Evolutionary conservation across 164 flowering plant genomes (phyloP), one percentile per base, ranked within the genome.

Genomic region (Houttuynia cordata): DNA sequence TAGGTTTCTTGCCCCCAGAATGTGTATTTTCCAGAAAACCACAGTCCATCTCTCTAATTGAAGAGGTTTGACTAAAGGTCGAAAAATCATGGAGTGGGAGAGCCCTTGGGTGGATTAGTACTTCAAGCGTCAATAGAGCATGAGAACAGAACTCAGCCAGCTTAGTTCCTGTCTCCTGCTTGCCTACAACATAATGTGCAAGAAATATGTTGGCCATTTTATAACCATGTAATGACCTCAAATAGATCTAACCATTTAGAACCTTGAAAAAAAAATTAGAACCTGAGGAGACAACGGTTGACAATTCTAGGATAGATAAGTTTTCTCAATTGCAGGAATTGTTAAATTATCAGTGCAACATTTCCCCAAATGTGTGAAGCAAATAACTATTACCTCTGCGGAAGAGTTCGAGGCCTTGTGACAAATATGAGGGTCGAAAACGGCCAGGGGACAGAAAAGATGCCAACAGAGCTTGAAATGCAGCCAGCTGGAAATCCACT

Each of bases 51-150:
- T 40, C 74, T 45, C 54, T 72, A 60, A 60, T 57, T 13, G 64
- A 62, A 24, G 24, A 24, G 54, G 9, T 51, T 17, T 61, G 42
- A 60, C 23, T 57, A 42, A 69, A 53, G 13, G 79, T 20, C 1
- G 76, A 50, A 41, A 69, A 68, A 75, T 83, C 84, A 4, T 53
- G 62, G 57, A 85, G 53, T 3, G 88, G 82, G 66, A 81, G 88
- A 5, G 81, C 81, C 65, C 96, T 79, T 4, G 98, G 97, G 73
- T 88, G 97, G 58, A 90, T 81, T 57, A 90, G 83, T 23, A 80
- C 83, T 73, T 90, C 96, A 75, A 90, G 69, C 51, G 85, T 74
- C 57, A 80, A 45, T 60, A 89, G 75, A 53, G 94, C 96, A 63
- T 75, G 80, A 22, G 84, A 76, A 75, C 97, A 93, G 51, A 82